Evolutionary conservation across 2,329 filamentous ascomycete genomes (phyloP).

Genomic region (Pseudopyrenochaeta lycopersici): DNA sequence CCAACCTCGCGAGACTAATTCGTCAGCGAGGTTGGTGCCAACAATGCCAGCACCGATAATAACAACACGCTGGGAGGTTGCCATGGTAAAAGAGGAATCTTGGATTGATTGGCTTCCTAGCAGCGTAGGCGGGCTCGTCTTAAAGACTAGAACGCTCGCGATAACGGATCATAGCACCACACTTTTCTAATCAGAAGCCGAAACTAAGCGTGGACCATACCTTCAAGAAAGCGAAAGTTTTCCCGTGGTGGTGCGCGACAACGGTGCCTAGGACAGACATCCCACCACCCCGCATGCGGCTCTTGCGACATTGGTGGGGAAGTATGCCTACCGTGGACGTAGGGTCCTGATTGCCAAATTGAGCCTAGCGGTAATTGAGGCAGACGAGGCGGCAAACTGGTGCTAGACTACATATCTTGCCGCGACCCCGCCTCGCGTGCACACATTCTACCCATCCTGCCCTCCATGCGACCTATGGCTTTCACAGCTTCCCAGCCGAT

Average conservation of each 20-base stretch:
- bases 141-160: slow-evolving; percentile 25
- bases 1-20: slow-evolving; percentile 70
- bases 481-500: not conserved
- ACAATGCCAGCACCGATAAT: slow-evolving; percentile 68
- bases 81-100: slow-evolving; percentile 23
- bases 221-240: slow-evolving; percentile 32
- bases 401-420: slow-evolving; percentile 28
- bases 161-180: slow-evolving; percentile 32
- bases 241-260: slow-evolving; percentile 23
- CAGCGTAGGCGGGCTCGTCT: slow-evolving; percentile 9
- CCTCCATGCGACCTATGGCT: not conserved
- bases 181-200: slow-evolving; percentile 24
- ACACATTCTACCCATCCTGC: slow-evolving; percentile 7
- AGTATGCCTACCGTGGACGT: slow-evolving; percentile 30
- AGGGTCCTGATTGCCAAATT: slow-evolving; percentile 38
- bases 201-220: slow-evolving; percentile 33
- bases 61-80: slow-evolving; percentile 52
- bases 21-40: slow-evolving; percentile 70
- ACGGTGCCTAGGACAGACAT: slow-evolving; percentile 15
- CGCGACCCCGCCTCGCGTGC: slow-evolving; percentile 36
- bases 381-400: slow-evolving; percentile 11
- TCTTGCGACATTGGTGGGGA: slow-evolving; percentile 39
- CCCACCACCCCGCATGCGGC: slow-evolving; percentile 32
- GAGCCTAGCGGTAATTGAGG: slow-evolving; percentile 23
- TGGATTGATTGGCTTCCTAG: slow-evolving; percentile 5